Percentiles rank a stretch among this genome's conserved stretches.
Evolutionary conservation across 116 monocot genomes (phyloP).

Genomic region (Posidonia oceanica): DNA sequence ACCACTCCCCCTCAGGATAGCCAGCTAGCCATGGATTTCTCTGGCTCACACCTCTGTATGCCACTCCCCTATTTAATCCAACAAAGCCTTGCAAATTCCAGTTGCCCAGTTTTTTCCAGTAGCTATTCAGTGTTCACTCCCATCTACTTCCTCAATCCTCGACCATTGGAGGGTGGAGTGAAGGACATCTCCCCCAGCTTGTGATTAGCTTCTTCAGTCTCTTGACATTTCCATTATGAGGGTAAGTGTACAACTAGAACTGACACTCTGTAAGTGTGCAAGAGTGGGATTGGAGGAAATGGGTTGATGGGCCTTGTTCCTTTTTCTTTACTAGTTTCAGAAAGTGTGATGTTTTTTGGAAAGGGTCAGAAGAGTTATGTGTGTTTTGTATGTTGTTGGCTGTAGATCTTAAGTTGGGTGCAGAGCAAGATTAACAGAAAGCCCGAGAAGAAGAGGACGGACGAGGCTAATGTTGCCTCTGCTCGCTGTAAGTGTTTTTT

Average conservation of each 20-base stretch:
- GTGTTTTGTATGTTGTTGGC: background rate
- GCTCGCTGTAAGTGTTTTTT: constrained; percentile 1
- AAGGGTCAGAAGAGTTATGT: too few relatives aligned
- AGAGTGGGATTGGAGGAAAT: background rate
- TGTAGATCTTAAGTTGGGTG: constrained; percentile 18
- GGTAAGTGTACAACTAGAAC: background rate
- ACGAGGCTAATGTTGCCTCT: constrained; percentile 1
- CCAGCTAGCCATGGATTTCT: background rate
- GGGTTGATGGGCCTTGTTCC: background rate
- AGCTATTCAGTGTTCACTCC: background rate
- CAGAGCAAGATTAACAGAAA: constrained; percentile 5
- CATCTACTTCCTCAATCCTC: background rate
- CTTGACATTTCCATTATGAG: constrained; percentile 1
- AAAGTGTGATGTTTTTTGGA: too few relatives aligned
- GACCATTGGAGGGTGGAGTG: background rate
- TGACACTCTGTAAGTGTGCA: background rate
- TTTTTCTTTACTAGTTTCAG: background rate
- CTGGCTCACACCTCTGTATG: background rate
- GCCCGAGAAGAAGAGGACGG: background rate
- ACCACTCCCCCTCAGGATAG: background rate
- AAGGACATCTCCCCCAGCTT: background rate
- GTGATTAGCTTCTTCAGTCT: background rate
- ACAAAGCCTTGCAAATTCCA: background rate
- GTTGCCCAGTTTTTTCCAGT: background rate
- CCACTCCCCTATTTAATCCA: constrained; percentile 2